Base-by-base conservation (phyloP, 805 yeast genomes). In the Saccharomyces kudriavzevii region DNA sequence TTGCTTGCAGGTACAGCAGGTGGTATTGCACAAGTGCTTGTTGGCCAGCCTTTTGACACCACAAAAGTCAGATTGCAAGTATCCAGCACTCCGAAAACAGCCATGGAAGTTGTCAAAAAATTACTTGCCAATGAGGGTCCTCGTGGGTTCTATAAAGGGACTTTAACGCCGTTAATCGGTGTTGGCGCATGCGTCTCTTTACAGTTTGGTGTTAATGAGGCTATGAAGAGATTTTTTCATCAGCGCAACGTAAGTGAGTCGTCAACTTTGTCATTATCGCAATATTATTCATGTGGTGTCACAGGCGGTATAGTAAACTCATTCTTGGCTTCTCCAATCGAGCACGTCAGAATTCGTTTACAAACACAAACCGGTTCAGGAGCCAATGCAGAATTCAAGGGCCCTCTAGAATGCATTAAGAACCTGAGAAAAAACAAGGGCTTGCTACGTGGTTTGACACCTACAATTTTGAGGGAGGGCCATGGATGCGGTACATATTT, bases 101-200 rank as follows among this genome's bases (percentile, higher is more conserved):
- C 97, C 0, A 63, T 81, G 52, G 95, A 89, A 60, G 97, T 90
- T 8, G 83, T 90, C 24, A 80, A 77, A 66, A 78, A 83, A 61
- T 75, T 94, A 55, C 47, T 92, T 47, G 74, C 77, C 50, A 83
- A 87, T 54, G 99, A 94, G 70, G 99, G 99, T 2, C 79, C 83
- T 6, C 56, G 72, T 30, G 99, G 95, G 0, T 89, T 92, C 65
- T 94, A 92, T 71, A 84, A 95, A 69, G 99, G 99, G 40, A 90
- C 97, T 1, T 66, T 90, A 61, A 91, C 97, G 0, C 99, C 99
- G 20, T 75, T 92, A 63, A 68, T 94, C 35, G 99, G 99, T 17
- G 89, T 92, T n/a, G 99, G 99, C 52, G 97, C 97, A 0, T 91
- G 97, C 76, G 97, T 92, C 13, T 87, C 96, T 8, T 87, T 92